Percentiles rank a stretch among this genome's conserved stretches.
Conservation (phyloP, 345 rosid species). For the Gossypium anomalum region DNA sequence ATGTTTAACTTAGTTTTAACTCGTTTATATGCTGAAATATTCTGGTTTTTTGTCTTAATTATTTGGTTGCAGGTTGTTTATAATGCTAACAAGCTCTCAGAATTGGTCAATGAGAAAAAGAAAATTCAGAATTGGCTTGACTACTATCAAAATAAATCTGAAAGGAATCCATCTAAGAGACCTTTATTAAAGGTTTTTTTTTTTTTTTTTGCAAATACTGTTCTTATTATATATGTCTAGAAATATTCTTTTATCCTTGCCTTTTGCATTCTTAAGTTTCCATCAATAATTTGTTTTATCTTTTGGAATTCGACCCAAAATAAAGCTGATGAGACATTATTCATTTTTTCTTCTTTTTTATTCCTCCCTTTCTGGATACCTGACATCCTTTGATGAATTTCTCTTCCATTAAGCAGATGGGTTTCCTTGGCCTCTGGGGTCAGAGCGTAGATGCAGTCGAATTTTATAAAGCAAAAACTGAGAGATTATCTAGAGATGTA, state of each 20-base stretch:
- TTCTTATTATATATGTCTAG: not conserved
- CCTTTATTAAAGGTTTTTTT: constrained; percentile 52
- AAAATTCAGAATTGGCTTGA: constrained; percentile 79
- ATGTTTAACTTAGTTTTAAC: not conserved
- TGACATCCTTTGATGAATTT: constrained; percentile 11
- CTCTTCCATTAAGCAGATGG: constrained; percentile 41
- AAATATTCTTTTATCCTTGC: not conserved
- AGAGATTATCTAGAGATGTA: constrained; percentile 55
- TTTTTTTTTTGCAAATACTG: not conserved
- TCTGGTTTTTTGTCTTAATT: not conserved
- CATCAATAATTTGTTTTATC: not conserved
- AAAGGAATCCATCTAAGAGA: constrained; percentile 54
- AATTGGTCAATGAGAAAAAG: constrained; percentile 58
- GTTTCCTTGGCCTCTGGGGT: constrained; percentile 75
- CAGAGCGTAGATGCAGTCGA: constrained; percentile 74
- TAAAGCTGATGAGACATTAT: not conserved
- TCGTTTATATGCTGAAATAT: not conserved
- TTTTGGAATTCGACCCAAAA: not conserved
- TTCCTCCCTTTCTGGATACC: not conserved
- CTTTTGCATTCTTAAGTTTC: not conserved
- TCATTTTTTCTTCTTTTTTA: not conserved
- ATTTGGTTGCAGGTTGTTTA: constrained; percentile 59
- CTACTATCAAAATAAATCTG: constrained; percentile 66
- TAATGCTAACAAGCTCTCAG: constrained; percentile 65
- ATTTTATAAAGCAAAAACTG: constrained; percentile 52